These are phyloP conservation scores for Botrytis byssoidea DNA, from an alignment of 2,329 filamentous ascomycete species.

Conservation along the genomic window DNA sequence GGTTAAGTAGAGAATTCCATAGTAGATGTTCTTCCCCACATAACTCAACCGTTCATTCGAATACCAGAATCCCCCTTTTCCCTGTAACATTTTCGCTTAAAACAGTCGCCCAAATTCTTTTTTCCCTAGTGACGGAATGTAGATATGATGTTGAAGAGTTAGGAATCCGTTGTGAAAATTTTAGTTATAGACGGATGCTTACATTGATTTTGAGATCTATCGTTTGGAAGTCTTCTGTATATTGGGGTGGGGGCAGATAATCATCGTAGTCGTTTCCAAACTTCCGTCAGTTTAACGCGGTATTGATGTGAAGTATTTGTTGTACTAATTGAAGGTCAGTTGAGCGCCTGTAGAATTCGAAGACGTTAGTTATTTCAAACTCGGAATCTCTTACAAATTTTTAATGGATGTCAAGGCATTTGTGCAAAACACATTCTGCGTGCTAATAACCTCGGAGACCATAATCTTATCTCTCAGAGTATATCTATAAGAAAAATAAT, in stretches of 20 bases:
- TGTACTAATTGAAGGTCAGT: neutral
- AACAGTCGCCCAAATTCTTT: neutral
- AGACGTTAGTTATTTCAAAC: no score
- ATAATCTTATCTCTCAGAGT: neutral
- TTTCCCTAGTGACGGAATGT: neutral
- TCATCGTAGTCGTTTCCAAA: neutral
- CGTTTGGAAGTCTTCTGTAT: neutral
- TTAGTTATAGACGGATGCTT: neutral
- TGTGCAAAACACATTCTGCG: neutral
- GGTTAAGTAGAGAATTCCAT: neutral
- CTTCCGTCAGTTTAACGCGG: neutral
- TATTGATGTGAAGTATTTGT: neutral
- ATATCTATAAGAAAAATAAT: neutral
- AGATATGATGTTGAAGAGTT: neutral
- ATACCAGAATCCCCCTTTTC: neutral
- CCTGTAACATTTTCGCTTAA: neutral
- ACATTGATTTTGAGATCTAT: neutral
- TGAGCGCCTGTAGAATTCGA: neutral
- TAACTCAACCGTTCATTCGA: neutral
- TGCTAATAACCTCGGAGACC: neutral
- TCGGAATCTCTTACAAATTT: neutral
- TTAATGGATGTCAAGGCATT: no score
- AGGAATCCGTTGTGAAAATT: rapidly evolving
- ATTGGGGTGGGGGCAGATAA: no score
- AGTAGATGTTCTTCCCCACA: neutral